Evolutionary conservation across 192 early-diverging fungal species (phyloP).

Genomic region (Backusella macrospora): DNA sequence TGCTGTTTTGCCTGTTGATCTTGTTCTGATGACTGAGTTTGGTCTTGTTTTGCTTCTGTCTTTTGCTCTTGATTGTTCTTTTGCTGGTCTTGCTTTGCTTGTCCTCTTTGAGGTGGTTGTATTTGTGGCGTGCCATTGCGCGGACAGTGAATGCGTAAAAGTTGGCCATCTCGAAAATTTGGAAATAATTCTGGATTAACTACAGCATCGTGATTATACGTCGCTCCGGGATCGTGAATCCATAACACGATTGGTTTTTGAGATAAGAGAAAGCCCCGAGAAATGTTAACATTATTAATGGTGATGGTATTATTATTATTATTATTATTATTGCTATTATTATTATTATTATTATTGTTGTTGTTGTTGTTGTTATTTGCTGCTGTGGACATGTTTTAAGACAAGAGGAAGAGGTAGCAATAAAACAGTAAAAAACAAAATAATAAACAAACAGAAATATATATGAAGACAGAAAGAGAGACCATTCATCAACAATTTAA

Average conservation of each 20-base stretch:
- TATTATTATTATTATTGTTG: neutral
- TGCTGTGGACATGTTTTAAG: neutral
- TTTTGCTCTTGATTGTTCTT: constrained; percentile 10
- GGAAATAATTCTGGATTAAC: constrained; percentile 73
- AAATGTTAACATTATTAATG: constrained; percentile 3
- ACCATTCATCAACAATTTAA: neutral
- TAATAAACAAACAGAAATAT: constrained; percentile 1
- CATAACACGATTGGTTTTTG: constrained; percentile 31
- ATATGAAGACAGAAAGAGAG: neutral
- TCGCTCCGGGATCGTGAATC: constrained; percentile 31
- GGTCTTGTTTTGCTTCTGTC: constrained; percentile 9
- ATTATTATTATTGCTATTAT: neutral
- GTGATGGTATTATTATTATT: neutral
- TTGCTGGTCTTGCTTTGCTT: constrained; percentile 13
- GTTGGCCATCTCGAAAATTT: constrained; percentile 58
- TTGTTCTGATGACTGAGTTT: neutral
- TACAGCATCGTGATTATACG: constrained; percentile 55
- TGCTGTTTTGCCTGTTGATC: constrained; percentile 24
- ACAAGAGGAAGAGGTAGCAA: neutral
- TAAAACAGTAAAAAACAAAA: constrained; percentile 14
- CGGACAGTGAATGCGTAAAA: constrained; percentile 63
- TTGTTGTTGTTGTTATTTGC: neutral
- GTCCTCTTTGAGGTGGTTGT: constrained; percentile 6
- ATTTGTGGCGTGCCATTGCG: constrained; percentile 3
- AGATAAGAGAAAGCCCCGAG: constrained; percentile 14